Evolutionary conservation across 495 filamentous ascomycete genomes (phyloP).

Genomic region (Emericellopsis terricola): DNA sequence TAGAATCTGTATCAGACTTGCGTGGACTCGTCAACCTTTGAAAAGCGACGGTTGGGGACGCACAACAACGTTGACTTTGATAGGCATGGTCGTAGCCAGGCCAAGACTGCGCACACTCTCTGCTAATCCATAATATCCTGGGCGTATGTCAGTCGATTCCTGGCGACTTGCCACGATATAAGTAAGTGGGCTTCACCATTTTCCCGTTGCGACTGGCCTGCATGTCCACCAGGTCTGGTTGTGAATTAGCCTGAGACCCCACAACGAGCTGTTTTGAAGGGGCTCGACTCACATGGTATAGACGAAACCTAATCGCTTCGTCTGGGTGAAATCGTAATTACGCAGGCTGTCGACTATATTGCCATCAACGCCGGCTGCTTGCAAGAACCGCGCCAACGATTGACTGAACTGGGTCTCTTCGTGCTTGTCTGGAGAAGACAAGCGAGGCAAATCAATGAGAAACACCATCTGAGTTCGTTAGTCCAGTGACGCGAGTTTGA

Average conservation of each 20-base stretch:
- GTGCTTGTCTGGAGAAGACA: constrained; percentile 14
- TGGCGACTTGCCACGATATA: no score
- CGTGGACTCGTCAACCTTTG: background rate
- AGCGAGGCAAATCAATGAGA: constrained; percentile 63
- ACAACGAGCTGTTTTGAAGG: no score
- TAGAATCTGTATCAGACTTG: constrained; percentile 33
- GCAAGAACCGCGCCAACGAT: constrained; percentile 53
- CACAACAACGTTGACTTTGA: constrained; percentile 46
- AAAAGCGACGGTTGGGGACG: constrained; percentile 3
- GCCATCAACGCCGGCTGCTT: constrained; percentile 44
- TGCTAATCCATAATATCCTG: constrained; percentile 46
- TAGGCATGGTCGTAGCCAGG: constrained; percentile 21
- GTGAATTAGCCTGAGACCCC: no score
- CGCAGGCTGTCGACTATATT: constrained; percentile 38
- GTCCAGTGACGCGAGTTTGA: constrained; percentile 1
- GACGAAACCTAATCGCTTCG: constrained; percentile 53
- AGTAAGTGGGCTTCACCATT: no score
- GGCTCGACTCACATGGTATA: constrained; percentile 57
- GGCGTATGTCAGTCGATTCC: no score
- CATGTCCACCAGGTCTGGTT: no score
- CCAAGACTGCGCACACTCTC: constrained; percentile 39
- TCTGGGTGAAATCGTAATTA: constrained; percentile 60
- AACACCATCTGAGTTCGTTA: constrained; percentile 44
- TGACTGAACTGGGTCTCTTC: constrained; percentile 43
- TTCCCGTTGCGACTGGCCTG: no score